Percentiles rank a stretch among this genome's conserved stretches.
Evolutionary conservation across 129 eudicot species (phyloP).

Genomic region (Silybum marianum): DNA sequence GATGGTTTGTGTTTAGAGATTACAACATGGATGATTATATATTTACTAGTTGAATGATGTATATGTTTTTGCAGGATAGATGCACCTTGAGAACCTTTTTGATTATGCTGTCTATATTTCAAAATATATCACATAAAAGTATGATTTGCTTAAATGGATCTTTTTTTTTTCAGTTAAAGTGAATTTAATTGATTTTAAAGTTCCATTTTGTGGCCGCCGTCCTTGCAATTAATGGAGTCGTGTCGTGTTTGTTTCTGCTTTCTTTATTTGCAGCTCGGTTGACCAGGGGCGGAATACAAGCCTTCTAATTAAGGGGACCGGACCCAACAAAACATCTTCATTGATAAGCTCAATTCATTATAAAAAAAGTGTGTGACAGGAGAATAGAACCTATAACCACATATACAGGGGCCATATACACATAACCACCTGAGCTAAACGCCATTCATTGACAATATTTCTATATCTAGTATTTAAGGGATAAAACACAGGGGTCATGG

Average conservation of each 20-base stretch:
- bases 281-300: too few relatives aligned
- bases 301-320: too few relatives aligned
- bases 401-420: too few relatives aligned
- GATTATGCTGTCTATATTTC: constrained; percentile 27
- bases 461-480: too few relatives aligned
- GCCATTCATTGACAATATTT: too few relatives aligned
- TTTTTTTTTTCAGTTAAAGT: neutral
- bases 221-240: neutral
- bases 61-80: constrained; percentile 31
- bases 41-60: neutral
- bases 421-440: too few relatives aligned
- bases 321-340: too few relatives aligned
- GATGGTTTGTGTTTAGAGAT: neutral
- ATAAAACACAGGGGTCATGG: too few relatives aligned
- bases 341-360: too few relatives aligned
- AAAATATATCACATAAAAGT: constrained; percentile 21
- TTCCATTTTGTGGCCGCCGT: neutral
- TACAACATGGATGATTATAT: neutral
- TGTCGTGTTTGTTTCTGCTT: neutral
- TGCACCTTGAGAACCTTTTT: constrained; percentile 20
- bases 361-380: too few relatives aligned
- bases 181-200: neutral
- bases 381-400: too few relatives aligned
- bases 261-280: neutral
- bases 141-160: constrained; percentile 4